These are phyloP conservation scores for Fraxinus americana DNA, from an alignment of 257 asterid species.

Conservation along the genomic window DNA sequence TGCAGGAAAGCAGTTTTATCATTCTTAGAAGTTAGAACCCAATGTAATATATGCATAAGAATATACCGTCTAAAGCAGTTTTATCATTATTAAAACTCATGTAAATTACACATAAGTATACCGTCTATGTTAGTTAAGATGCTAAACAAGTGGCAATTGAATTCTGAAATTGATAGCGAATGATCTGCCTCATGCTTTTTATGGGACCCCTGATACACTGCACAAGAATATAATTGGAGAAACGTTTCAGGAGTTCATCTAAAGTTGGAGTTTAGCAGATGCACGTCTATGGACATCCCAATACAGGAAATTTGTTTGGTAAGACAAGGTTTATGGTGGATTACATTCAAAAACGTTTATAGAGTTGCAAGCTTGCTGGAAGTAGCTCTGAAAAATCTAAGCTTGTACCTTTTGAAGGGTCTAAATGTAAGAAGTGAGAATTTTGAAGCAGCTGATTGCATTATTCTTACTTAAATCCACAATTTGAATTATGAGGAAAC, in stretches of 20 bases:
- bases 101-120: not conserved
- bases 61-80: not conserved
- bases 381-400: not conserved
- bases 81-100: not conserved
- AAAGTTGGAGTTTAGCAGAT: not conserved
- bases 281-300: not conserved
- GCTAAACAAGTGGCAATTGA: not conserved
- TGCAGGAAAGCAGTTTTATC: not conserved
- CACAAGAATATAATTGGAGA: not conserved
- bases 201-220: not conserved
- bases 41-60: not conserved
- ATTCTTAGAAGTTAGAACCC: not conserved
- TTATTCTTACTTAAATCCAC: not conserved
- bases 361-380: not conserved
- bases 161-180: not conserved
- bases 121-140: not conserved
- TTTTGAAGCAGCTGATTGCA: not conserved
- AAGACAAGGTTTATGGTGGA: not conserved
- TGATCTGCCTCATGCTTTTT: not conserved
- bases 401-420: not conserved
- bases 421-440: not conserved
- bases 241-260: not conserved
- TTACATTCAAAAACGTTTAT: not conserved
- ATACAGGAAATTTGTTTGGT: not conserved
- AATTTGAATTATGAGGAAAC: not conserved